Evolutionary conservation across 257 asterid genomes (phyloP).

Genomic region (Solanum acaule): DNA sequence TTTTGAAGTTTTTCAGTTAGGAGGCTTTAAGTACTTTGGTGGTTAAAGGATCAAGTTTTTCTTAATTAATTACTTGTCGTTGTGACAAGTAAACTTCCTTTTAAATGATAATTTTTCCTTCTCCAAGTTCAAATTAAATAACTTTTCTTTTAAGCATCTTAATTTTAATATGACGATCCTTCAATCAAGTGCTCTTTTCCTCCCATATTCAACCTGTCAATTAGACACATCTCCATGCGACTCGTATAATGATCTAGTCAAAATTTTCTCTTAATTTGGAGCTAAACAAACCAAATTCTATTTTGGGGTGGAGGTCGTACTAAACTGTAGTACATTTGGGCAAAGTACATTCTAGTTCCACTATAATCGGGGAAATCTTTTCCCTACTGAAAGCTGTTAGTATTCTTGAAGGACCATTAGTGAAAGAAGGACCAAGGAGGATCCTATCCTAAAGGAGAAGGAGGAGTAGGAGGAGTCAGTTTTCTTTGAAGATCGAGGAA

Average conservation of each 20-base stretch:
- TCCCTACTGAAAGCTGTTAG: not conserved
- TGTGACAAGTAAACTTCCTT: not conserved
- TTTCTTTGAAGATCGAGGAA: too few species aligned
- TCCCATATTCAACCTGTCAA: not conserved
- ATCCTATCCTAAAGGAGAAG: too few species aligned
- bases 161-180: too few species aligned
- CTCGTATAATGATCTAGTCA: not conserved
- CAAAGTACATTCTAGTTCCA: not conserved
- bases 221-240: not conserved
- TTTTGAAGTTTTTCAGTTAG: not conserved
- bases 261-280: not conserved
- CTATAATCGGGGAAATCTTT: not conserved
- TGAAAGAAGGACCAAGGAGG: too few species aligned
- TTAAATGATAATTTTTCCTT: not conserved
- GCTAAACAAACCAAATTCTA: not conserved
- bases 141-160: too few species aligned
- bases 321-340: not conserved
- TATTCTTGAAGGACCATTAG: not conserved
- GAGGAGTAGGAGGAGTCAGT: too few species aligned
- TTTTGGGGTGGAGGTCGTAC: not conserved
- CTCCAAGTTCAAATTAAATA: too few species aligned
- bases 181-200: too few species aligned
- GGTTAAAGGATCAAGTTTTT: not conserved
- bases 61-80: not conserved
- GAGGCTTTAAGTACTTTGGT: not conserved